phyloP scores from a whole-genome alignment of 2,329 filamentous ascomycete species.

The Leptographium procerum region DNA sequence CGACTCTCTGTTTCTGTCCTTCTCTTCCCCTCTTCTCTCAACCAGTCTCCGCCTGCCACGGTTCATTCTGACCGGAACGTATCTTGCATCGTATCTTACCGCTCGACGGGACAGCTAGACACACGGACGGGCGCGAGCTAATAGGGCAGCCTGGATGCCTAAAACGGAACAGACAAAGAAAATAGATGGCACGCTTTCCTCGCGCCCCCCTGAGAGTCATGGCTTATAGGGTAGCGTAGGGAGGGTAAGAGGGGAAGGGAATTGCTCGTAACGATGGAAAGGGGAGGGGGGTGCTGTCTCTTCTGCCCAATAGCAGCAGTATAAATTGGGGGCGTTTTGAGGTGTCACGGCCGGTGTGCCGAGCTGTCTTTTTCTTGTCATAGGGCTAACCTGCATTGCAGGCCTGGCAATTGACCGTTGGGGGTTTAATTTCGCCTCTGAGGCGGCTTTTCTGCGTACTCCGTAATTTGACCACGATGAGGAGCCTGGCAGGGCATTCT shows the following conservation, averaged over 20 bases:
- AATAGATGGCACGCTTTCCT: not conserved
- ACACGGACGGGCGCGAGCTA: not conserved
- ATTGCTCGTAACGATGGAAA: not conserved
- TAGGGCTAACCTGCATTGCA: constrained; percentile 3
- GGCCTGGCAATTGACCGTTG: not conserved
- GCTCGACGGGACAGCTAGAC: not conserved
- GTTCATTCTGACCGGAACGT: not conserved
- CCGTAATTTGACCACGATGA: not conserved
- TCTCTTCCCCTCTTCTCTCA: not conserved
- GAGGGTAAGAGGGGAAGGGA: not conserved
- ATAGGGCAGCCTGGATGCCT: not conserved
- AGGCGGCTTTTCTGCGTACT: not conserved
- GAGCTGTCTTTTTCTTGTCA: not conserved
- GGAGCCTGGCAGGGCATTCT: not conserved
- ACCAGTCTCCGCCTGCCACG: not conserved
- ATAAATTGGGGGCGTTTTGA: not conserved
- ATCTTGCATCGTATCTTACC: not conserved
- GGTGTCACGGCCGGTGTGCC: not conserved
- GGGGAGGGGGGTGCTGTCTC: not conserved
- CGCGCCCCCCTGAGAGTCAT: no score
- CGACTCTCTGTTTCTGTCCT: not conserved
- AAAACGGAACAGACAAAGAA: not conserved
- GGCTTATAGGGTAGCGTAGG: not conserved
- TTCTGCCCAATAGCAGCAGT: not conserved
- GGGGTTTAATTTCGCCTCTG: not conserved